A percentile compares a stretch with the other conserved stretches of the same genome.
phyloP scores from a whole-genome alignment of 495 filamentous ascomycete genomes.

The Aspergillus campestris region DNA sequence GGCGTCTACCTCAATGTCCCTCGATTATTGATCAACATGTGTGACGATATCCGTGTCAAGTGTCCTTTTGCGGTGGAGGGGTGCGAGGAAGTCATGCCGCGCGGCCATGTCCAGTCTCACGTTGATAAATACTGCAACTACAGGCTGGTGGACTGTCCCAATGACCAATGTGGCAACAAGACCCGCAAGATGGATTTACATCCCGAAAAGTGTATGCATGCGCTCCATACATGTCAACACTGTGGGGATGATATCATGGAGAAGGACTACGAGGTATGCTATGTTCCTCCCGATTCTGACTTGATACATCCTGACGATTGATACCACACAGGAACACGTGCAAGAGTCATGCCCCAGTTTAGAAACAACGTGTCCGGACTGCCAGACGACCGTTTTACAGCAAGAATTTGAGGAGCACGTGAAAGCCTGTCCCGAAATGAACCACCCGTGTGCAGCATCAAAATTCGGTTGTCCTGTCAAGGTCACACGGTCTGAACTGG shows the following conservation, averaged over 20 bases:
- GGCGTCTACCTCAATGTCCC: conserved; percentile 36
- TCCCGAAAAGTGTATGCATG: conserved; percentile 48
- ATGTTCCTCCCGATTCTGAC: background rate
- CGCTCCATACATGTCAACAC: conserved; percentile 40
- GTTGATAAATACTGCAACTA: conserved; percentile 67
- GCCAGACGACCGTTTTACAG: conserved; percentile 38
- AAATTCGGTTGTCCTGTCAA: conserved; percentile 49
- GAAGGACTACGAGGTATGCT: conserved; percentile 48
- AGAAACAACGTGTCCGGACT: conserved; percentile 44
- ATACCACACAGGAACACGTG: conserved; percentile 35
- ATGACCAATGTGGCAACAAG: conserved; percentile 38
- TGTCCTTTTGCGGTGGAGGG: conserved; percentile 59
- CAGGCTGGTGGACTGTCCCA: conserved; percentile 55
- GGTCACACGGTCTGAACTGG: conserved; percentile 40
- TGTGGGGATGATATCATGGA: conserved; percentile 49
- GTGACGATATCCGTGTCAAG: conserved; percentile 65
- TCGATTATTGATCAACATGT: conserved; percentile 53
- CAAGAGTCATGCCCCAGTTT: conserved; percentile 42
- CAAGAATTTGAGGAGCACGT: conserved; percentile 43
- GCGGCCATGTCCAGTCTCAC: conserved; percentile 65
- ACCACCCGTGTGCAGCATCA: conserved; percentile 45
- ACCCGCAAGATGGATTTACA: conserved; percentile 39
- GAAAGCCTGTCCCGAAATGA: conserved; percentile 44
- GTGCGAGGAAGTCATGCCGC: conserved; percentile 52
- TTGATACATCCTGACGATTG: background rate